These are phyloP conservation scores for Neckera pumila DNA, from an alignment of 225 moss, liverwort and hornwort genomes.

Conservation along the genomic window DNA sequence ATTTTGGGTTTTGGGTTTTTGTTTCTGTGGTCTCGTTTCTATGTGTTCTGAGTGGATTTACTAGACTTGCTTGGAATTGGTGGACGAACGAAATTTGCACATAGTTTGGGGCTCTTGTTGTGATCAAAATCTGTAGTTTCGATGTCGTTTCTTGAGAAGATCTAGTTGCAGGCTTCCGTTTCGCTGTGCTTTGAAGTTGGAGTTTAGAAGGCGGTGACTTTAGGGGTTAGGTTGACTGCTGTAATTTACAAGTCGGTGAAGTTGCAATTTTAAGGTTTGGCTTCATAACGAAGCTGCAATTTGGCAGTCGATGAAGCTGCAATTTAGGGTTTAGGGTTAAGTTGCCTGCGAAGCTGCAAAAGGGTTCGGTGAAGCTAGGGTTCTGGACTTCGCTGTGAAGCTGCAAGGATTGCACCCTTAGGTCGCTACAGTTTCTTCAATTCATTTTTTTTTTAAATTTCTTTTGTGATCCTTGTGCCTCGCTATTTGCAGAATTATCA, in stretches of 20 bases:
- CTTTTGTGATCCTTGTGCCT: neutral
- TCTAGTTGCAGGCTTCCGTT: neutral
- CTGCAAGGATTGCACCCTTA: neutral
- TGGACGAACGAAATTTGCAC: neutral
- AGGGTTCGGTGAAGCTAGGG: neutral
- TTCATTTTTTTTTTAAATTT: neutral
- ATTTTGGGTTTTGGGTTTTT: neutral
- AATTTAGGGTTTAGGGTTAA: neutral
- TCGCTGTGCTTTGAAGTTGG: neutral
- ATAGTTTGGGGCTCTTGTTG: neutral
- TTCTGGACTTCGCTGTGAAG: neutral
- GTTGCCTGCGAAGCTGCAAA: neutral
- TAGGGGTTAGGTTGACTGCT: neutral
- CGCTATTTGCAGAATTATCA: constrained; percentile 56
- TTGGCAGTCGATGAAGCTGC: neutral
- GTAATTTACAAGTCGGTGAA: neutral
- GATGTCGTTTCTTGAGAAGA: neutral
- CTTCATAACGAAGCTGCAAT: neutral
- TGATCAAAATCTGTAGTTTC: neutral
- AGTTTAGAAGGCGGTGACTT: neutral
- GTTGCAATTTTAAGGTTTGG: neutral
- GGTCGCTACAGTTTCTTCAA: neutral
- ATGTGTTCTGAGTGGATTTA: neutral
- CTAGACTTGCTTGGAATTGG: neutral
- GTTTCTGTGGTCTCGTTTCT: neutral